Base-by-base conservation (phyloP, 2,329 filamentous ascomycete species). In the Cercospora sp. region DNA sequence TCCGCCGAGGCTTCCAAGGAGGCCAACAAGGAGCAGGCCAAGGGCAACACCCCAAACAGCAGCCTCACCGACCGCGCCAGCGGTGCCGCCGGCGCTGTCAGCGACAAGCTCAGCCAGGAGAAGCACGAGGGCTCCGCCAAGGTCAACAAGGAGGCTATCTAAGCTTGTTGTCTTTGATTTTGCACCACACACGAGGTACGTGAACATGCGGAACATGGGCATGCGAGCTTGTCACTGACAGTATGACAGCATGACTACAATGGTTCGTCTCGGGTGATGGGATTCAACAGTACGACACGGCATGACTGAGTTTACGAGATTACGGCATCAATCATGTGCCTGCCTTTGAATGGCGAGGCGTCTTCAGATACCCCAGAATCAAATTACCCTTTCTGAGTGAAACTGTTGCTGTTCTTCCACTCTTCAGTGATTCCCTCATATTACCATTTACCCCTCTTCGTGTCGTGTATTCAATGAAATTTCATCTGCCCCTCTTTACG, bases 1-100 rank as follows among this genome's bases (percentile, higher is more conserved):
- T 77, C 83, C 71, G 82, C 82, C 70, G 83, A 85, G 73, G 82
- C 85, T 70, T 87, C 84, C 82, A 90, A 91, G 87, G 88, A 90
- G 82, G 82, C 83, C 82, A 90, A 91, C 86, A 90, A 91, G 86
- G 74, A 78, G 76, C 79, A 81, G 72, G 80, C 79, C 76, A 82
- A 81, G 72, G 89, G 88, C 79, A 90, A 90, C 85, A 87, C 88
- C 78, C 74, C 75, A 65, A 79, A 74, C 79, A 83, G 83, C 70
- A 72, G 74, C 73, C 5, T 88, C 67, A 77, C 81, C 77, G 88
- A 85, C 77, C 88, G 88, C 71, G 81, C 81, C 75, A 81, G 79
- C 57, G 86, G 85, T 70, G 85, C 83, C 66, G 81, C 84, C 76
- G 83, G 84, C 71, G 85, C 85, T 63, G 71, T 81, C 55, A 71